Evolutionary conservation across 2,329 filamentous ascomycete genomes (phyloP), one percentile per base, ranked within the genome.

Genomic region (Beauveria varroae): DNA sequence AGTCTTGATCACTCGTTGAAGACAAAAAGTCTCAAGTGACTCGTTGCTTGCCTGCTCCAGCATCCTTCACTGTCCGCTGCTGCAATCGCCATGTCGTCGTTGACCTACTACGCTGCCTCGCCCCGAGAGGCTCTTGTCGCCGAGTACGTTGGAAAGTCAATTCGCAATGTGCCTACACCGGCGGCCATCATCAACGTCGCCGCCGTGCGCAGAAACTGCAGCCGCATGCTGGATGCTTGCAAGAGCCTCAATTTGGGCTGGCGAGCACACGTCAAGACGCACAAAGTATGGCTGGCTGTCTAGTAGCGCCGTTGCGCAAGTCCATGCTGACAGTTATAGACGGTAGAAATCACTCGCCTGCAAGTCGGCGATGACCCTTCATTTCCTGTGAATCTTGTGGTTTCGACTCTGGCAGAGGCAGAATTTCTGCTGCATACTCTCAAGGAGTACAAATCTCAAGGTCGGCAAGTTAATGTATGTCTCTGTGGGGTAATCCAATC

Each of bases 251-350:
- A 80, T 0, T 78, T 93, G 26, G 81, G 80, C 7, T 93, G 91
- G 77, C 79, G 90, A 62, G 86, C 88, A 1, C 90, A 95, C 71
- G 85, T 93, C 63, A 95, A 95, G 75, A 92, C 89, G 24, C 90
- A 95, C 72, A 95, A 95, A 78, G 88, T 87, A 73, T 60, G 68
- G 28, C 5, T 9, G 3, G 18, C n/a, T n/a, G n/a, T 5, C 7
- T 10, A 5, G 3, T 10, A 22, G 24, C 26, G n/a, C 4, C 6
- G 16, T 7, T 28, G 26, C 44, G 16, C 26, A n/a, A 43, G 34
- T 16, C 14, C 10, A 8, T n/a, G n/a, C 60, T 52, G 40, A 57
- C n/a, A 12, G 2, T 4, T 7, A 26, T 47, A 89, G 86, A 91
- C 89, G 0, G 75, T 78, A 6, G 83, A 91, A 71, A 73, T 90